These are phyloP conservation scores for Pyrus betulifolia DNA, from an alignment of 306 rosid genomes.

Conservation along the genomic window DNA sequence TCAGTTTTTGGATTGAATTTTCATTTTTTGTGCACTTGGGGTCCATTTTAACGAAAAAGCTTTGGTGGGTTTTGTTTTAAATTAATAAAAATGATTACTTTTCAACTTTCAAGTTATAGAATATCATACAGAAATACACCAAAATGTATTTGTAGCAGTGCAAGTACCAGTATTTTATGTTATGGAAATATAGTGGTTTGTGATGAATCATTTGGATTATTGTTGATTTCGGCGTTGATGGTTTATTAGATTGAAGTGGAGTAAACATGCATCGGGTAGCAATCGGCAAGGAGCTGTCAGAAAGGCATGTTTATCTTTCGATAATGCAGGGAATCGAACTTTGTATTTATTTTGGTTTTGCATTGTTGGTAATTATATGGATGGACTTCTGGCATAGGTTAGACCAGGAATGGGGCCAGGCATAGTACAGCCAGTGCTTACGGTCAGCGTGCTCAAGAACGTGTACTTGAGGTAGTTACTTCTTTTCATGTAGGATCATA, in stretches of 20 bases:
- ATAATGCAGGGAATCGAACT: neutral
- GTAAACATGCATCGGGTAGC: conserved; percentile 38
- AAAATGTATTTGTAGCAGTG: neutral
- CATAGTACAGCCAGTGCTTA: conserved; percentile 32
- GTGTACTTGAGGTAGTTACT: conserved; percentile 81
- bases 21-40: neutral
- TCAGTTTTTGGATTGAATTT: neutral
- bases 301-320: conserved; percentile 37
- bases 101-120: neutral
- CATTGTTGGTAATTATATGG: conserved; percentile 13
- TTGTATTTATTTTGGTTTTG: conserved; percentile 5
- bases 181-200: neutral
- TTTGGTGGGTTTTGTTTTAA: neutral
- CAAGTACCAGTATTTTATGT: neutral
- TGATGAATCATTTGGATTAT: neutral
- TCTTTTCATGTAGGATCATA: neutral
- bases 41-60: neutral
- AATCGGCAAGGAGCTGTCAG: conserved; percentile 24
- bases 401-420: conserved; percentile 43
- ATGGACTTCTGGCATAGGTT: conserved; percentile 50
- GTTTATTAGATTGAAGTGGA: conserved; percentile 45
- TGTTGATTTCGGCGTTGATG: neutral
- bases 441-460: conserved; percentile 44
- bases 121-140: neutral
- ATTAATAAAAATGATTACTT: neutral